Evolutionary conservation across 805 yeast genomes (phyloP).

Genomic region (Sugiyamaella marilandica): DNA sequence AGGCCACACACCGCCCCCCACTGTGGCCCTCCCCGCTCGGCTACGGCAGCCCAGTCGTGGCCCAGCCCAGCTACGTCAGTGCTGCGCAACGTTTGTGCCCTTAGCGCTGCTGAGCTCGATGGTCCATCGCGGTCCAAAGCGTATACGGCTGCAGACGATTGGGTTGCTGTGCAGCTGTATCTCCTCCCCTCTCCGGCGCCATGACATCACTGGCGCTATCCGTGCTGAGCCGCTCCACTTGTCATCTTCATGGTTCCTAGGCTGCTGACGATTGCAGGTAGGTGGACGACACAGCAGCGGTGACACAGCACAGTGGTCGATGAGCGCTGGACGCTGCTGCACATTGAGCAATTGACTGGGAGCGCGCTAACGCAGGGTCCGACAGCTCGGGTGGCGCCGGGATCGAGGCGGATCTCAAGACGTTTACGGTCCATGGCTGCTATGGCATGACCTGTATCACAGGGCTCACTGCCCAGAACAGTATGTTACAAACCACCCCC

Average conservation of each 20-base stretch:
- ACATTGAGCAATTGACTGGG: not conserved
- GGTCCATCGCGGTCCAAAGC: too few species aligned
- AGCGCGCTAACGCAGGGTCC: constrained; percentile 47
- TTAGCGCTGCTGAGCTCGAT: too few species aligned
- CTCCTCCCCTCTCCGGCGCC: not conserved
- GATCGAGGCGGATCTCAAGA: constrained; percentile 81
- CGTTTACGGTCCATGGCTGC: constrained; percentile 68
- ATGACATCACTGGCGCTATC: not conserved
- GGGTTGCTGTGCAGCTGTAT: not conserved
- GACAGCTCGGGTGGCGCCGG: constrained; percentile 92
- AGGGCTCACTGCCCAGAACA: constrained; percentile 78
- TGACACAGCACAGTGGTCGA: not conserved
- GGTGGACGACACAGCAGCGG: not conserved
- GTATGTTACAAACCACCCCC: constrained; percentile 25
- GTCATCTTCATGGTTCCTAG: constrained; percentile 14
- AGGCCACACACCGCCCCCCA: too few species aligned
- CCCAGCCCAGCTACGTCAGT: too few species aligned
- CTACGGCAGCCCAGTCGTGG: too few species aligned
- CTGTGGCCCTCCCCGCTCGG: too few species aligned
- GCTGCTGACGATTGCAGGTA: constrained; percentile 28
- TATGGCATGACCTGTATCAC: constrained; percentile 74
- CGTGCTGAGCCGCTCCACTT: not conserved
- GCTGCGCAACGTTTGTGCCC: too few species aligned
- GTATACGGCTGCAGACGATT: not conserved
- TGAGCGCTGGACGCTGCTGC: not conserved